Evolutionary conservation across 2,329 filamentous ascomycete genomes (phyloP), one percentile per base, ranked within the genome.

Genomic region (Phialophora tarda): DNA sequence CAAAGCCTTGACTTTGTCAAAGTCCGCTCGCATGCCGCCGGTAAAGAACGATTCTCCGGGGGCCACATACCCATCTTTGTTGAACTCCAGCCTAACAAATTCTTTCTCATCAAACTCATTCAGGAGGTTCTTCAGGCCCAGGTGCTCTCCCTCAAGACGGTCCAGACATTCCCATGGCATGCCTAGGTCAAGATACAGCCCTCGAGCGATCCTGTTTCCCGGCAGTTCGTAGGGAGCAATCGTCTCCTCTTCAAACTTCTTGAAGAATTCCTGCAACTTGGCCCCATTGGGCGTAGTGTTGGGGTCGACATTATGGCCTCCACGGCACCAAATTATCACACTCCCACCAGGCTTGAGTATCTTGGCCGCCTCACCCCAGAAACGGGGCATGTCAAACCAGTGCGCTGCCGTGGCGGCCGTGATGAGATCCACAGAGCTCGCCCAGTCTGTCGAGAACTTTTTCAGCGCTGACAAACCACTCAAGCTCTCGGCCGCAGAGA

Each of bases 321-420:
- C 78, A 2, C 73, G 75, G 0, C 76, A 76, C 83, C 84, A 87
- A 1, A 88, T 63, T 0, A 84, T 84, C 0, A 87, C 81, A 2
- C 79, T 86, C 24, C 85, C 85, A n/a, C 82, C 82, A 0, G 84
- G 82, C 67, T 79, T 81, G 6, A 88, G 75, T 0, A 83, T 74
- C 12, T 75, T 75, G 0, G 81, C 81, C 0, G 84, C 85, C 0
- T 76, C 74, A 2, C 67, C 56, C 80, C 83, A 87, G 75, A 87
- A 87, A 0, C 63, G 62, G 0, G 76, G 69, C 79, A 86, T 81
- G 69, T 87, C 79, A 75, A 88, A 86, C 85, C 85, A 88, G 73
- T 88, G 86, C 0, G 83, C 83, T 11, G 83, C 81, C 2, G 78
- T 84, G 0, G 82, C 82, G 8, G 81, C 80, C 0, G 79, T 82